These are phyloP conservation scores for Aspergillus incahuasiensis DNA, from an alignment of 495 filamentous ascomycete genomes.

Conservation along the genomic window DNA sequence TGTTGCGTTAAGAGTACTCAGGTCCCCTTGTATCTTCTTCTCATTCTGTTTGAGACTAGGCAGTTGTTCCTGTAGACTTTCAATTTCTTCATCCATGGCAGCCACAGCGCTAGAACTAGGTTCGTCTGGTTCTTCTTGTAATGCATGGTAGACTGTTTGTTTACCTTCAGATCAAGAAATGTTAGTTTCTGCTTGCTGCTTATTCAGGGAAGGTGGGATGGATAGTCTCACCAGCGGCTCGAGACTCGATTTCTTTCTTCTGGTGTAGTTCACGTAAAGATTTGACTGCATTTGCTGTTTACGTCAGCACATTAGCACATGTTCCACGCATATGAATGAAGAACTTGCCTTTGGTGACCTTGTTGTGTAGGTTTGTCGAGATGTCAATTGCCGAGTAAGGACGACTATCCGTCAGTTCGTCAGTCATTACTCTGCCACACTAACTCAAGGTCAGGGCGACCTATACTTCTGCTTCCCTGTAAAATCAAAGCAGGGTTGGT, in stretches of 20 bases:
- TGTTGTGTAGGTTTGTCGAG: slow-evolving; percentile 62
- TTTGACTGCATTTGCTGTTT: slow-evolving; percentile 55
- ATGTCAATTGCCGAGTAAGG: slow-evolving; percentile 63
- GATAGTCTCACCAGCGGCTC: slow-evolving; percentile 48
- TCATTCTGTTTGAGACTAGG: slow-evolving; percentile 43
- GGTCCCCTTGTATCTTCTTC: slow-evolving; percentile 46
- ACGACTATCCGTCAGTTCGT: slow-evolving; percentile 37
- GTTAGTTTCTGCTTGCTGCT: neutral
- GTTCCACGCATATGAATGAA: neutral
- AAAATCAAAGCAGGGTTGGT: neutral
- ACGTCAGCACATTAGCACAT: slow-evolving; percentile 3
- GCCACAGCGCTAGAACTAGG: slow-evolving; percentile 41
- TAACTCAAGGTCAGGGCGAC: neutral
- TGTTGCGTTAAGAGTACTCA: slow-evolving; percentile 44
- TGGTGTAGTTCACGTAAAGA: slow-evolving; percentile 60
- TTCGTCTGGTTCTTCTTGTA: slow-evolving; percentile 48
- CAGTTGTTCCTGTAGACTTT: slow-evolving; percentile 46
- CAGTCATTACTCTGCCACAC: slow-evolving; percentile 1
- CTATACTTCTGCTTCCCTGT: slow-evolving; percentile 56
- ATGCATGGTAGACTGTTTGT: slow-evolving; percentile 58
- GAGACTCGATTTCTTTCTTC: slow-evolving; percentile 52
- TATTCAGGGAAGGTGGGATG: neutral
- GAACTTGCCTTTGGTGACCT: slow-evolving; percentile 55
- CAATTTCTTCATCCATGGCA: slow-evolving; percentile 46
- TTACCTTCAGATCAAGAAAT: slow-evolving; percentile 39